Conservation (phyloP, 768 basidiomycete species). For the Podaxis carcinomalis region DNA sequence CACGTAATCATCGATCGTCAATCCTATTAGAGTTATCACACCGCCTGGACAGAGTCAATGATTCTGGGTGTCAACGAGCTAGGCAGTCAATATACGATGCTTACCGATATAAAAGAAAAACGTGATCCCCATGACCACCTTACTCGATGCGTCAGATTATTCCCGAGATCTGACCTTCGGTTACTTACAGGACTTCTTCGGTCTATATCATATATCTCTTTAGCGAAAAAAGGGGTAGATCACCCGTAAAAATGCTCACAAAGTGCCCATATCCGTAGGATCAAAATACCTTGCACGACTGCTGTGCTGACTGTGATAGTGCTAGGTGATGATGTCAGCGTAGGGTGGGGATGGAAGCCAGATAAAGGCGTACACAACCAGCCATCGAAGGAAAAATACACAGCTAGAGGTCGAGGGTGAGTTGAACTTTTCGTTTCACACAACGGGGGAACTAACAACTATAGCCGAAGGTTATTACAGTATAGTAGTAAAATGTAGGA, state of each 20-base stretch:
- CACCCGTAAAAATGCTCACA: slow-evolving; percentile 14
- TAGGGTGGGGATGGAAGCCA: no score
- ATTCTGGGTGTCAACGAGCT: background rate
- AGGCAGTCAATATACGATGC: background rate
- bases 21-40: slow-evolving; percentile 18
- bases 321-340: slow-evolving; percentile 2
- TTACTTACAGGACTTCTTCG: slow-evolving; percentile 15
- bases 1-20: slow-evolving; percentile 23
- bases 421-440: background rate
- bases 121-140: slow-evolving; percentile 15
- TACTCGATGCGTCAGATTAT: background rate
- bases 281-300: slow-evolving; percentile 23
- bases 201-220: slow-evolving; percentile 7
- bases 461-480: background rate
- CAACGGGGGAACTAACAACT: background rate
- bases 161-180: background rate
- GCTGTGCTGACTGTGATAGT: slow-evolving; percentile 17
- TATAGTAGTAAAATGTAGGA: background rate
- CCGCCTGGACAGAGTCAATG: slow-evolving; percentile 16
- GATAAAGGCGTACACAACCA: slow-evolving; percentile 16
- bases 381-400: slow-evolving; percentile 27
- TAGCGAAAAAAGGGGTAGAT: background rate
- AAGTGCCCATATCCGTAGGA: slow-evolving; percentile 24
- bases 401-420: slow-evolving; percentile 15
- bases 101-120: slow-evolving; percentile 24